phyloP scores from a whole-genome alignment of 345 rosid species.

The Nasturtium officinale region DNA sequence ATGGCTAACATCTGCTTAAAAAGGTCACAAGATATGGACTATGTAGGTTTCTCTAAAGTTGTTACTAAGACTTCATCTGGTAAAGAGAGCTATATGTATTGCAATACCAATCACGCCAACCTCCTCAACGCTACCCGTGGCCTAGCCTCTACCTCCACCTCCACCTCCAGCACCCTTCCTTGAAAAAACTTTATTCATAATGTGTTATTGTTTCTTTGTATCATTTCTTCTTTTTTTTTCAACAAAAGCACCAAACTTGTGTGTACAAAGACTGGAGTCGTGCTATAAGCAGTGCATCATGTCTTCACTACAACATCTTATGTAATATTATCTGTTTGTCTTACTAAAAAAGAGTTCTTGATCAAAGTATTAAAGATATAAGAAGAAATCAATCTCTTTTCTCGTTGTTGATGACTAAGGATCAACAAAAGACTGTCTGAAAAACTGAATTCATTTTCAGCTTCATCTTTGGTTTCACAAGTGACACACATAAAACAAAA shows the following conservation, averaged over 20 bases:
- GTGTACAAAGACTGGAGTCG: too few species aligned
- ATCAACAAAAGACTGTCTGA: neutral
- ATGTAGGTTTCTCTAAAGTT: conserved; percentile 56
- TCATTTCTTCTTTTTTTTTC: too few species aligned
- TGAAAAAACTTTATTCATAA: too few species aligned
- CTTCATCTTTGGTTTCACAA: neutral
- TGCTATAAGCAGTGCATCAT: too few species aligned
- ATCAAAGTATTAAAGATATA: too few species aligned
- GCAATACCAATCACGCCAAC: conserved; percentile 40
- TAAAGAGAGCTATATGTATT: conserved; percentile 47
- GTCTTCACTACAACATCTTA: too few species aligned
- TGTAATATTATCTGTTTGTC: too few species aligned
- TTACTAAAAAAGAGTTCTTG: too few species aligned
- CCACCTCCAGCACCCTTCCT: neutral
- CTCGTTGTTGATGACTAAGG: too few species aligned
- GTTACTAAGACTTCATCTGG: conserved; percentile 48
- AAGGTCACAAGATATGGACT: conserved; percentile 40
- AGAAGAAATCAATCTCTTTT: too few species aligned
- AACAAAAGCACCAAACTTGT: too few species aligned
- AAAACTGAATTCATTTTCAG: neutral
- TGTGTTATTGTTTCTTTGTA: too few species aligned
- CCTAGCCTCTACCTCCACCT: neutral
- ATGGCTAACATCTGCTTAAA: conserved; percentile 59
- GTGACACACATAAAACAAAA: neutral
- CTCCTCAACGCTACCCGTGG: neutral